Conservation (phyloP, 306 rosid species). For the Prunus armeniaca region DNA sequence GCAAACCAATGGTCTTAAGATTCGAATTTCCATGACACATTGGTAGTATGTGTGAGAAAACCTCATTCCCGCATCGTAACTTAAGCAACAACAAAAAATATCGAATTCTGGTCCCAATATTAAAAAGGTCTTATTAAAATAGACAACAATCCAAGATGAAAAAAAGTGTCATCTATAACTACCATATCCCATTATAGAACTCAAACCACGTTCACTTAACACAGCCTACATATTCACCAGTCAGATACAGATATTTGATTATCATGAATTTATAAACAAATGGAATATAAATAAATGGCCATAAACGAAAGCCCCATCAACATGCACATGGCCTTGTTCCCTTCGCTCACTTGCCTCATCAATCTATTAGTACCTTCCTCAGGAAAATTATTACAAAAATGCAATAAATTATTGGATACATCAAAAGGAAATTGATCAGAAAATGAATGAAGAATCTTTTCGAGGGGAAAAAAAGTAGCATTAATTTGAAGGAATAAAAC, state of each 20-base stretch:
- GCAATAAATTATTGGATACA: conserved; percentile 11
- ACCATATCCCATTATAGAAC: conserved; percentile 14
- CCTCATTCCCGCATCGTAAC: no score
- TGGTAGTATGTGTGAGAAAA: no score
- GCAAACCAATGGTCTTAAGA: no score
- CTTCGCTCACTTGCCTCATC: conserved; percentile 33
- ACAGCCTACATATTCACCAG: conserved; percentile 37
- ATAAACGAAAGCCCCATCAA: conserved; percentile 51
- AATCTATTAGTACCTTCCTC: conserved; percentile 28
- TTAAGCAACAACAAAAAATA: no score
- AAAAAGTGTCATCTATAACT: neutral
- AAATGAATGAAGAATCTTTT: conserved; percentile 41
- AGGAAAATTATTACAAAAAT: conserved; percentile 25
- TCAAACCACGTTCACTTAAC: conserved; percentile 37
- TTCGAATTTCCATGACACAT: no score
- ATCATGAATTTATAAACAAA: conserved; percentile 31
- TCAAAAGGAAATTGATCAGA: conserved; percentile 18
- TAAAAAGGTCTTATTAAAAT: no score
- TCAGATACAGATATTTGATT: conserved; percentile 32
- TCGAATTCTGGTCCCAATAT: no score
- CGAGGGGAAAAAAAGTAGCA: conserved; percentile 23
- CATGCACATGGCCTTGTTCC: conserved; percentile 93
- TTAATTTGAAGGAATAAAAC: conserved; percentile 48
- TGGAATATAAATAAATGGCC: conserved; percentile 46
- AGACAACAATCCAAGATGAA: no score